phyloP scores from a whole-genome alignment of 345 rosid species.

The Diplotaxis tenuifolia region DNA sequence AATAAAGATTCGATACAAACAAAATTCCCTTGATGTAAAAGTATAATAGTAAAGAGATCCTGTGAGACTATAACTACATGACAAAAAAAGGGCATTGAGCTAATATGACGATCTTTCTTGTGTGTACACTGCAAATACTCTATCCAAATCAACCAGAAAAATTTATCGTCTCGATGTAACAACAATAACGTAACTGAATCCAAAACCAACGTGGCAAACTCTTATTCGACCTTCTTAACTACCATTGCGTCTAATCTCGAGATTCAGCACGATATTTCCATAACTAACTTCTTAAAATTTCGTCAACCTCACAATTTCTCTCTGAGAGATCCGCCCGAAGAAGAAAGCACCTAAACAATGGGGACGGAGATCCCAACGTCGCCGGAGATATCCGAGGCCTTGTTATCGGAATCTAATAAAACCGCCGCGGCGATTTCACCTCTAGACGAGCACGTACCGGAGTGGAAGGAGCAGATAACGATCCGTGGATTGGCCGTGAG shows the following conservation, averaged over 20 bases:
- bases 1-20: no score
- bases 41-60: no score
- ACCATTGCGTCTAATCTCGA: background rate
- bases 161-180: background rate
- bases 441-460: background rate
- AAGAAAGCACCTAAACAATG: background rate
- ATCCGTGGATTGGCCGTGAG: background rate
- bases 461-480: background rate
- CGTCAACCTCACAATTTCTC: background rate
- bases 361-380: background rate
- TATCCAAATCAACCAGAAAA: background rate
- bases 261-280: background rate
- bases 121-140: no score
- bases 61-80: no score
- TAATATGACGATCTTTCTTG: no score
- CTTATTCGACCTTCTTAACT: background rate
- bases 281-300: background rate
- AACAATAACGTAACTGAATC: background rate
- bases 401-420: background rate
- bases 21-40: no score
- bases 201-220: background rate
- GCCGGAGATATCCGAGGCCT: background rate
- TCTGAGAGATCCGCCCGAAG: background rate
- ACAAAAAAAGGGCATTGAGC: no score
- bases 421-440: background rate